These are phyloP conservation scores for Trichophyton benhamiae DNA, from an alignment of 2,329 filamentous ascomycete species.

Conservation along the genomic window DNA sequence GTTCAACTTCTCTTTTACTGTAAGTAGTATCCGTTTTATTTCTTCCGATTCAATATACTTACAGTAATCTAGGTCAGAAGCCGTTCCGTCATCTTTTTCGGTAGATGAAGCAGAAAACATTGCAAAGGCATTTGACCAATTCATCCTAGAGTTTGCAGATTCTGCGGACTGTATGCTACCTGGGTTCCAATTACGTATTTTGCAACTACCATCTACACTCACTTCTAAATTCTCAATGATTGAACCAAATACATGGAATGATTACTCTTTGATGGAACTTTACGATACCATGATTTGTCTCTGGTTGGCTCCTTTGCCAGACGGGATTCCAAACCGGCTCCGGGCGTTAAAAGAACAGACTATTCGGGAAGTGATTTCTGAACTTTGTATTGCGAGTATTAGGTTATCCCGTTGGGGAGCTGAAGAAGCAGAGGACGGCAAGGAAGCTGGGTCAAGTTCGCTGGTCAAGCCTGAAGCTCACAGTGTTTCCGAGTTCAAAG, in stretches of 20 bases:
- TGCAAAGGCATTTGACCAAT: constrained; percentile 19
- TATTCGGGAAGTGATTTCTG: constrained; percentile 26
- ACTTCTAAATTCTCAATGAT: constrained; percentile 7
- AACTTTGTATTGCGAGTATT: constrained; percentile 28
- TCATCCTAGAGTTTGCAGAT: constrained; percentile 15
- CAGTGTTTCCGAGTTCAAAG: not conserved
- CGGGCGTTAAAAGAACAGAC: constrained; percentile 29
- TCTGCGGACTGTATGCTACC: not conserved
- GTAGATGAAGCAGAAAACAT: constrained; percentile 29
- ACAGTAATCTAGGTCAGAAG: not conserved
- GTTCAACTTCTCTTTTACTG: not conserved
- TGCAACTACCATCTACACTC: constrained; percentile 15
- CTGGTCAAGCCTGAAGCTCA: not conserved
- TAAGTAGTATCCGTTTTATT: not conserved
- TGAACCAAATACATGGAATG: constrained; percentile 15
- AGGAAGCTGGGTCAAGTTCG: not conserved
- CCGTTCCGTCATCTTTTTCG: not conserved
- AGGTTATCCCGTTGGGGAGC: constrained; percentile 2
- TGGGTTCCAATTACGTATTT: constrained; percentile 13
- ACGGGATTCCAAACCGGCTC: constrained; percentile 25
- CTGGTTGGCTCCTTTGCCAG: constrained; percentile 26
- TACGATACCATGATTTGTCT: constrained; percentile 28
- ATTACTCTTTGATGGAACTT: constrained; percentile 11
- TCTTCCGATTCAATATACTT: not conserved
- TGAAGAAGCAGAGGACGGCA: not conserved